Conservation (phyloP, 495 filamentous ascomycete genomes). For the Ramalina intermedia region DNA sequence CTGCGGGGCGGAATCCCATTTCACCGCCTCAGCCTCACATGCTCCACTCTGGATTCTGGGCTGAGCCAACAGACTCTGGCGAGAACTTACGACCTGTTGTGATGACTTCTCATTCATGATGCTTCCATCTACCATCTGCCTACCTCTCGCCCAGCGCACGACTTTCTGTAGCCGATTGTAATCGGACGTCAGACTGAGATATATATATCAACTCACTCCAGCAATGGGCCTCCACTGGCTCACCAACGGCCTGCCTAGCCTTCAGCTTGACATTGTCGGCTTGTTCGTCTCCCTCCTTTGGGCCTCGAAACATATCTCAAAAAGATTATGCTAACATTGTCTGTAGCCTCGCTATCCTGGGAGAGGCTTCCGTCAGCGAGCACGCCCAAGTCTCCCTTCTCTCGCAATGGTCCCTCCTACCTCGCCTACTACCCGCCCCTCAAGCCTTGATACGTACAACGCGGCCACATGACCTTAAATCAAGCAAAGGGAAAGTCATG, state of each 20-base stretch:
- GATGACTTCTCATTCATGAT: too few species aligned
- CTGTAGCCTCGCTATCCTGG: conserved; percentile 14
- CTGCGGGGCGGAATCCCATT: too few species aligned
- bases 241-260: conserved; percentile 1
- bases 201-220: too few species aligned
- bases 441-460: conserved; percentile 45
- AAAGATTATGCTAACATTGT: not conserved
- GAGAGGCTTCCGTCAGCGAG: conserved; percentile 15
- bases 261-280: conserved; percentile 17
- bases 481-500: conserved; percentile 11
- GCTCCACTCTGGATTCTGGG: too few species aligned
- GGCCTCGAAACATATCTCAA: not conserved
- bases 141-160: too few species aligned
- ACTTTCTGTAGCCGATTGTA: too few species aligned
- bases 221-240: not conserved
- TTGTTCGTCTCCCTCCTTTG: conserved; percentile 7
- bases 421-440: conserved; percentile 52
- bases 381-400: conserved; percentile 24
- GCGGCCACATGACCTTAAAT: conserved; percentile 33
- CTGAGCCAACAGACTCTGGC: too few species aligned
- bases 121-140: too few species aligned
- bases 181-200: too few species aligned
- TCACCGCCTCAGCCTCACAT: too few species aligned
- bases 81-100: too few species aligned
- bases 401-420: conserved; percentile 22